A percentile compares a stretch with the other conserved stretches of the same genome.
phyloP scores from a whole-genome alignment of 1,284 basidiomycete species.

The Irpex sp. region DNA sequence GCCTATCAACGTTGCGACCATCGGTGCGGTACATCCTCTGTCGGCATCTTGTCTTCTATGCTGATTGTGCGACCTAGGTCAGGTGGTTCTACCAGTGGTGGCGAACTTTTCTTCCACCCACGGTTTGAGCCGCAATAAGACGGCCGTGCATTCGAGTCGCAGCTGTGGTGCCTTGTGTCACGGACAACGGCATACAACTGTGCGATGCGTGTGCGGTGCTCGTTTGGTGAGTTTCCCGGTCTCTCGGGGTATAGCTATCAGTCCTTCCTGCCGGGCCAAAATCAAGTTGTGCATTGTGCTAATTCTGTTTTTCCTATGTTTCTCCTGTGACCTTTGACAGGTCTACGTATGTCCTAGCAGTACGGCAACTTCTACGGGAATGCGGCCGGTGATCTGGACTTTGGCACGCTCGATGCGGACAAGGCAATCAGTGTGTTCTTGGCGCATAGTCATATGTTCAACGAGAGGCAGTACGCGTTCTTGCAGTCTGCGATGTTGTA shows the following conservation, averaged over 20 bases:
- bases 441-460: conserved; percentile 63
- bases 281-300: not conserved
- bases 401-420: conserved; percentile 75
- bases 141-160: conserved; percentile 59
- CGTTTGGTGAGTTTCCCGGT: conserved; percentile 55
- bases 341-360: conserved; percentile 67
- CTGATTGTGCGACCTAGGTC: conserved; percentile 34
- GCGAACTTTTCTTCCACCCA: conserved; percentile 83
- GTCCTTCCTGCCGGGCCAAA: too few species aligned
- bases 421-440: conserved; percentile 64
- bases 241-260: conserved; percentile 8
- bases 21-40: conserved; percentile 48
- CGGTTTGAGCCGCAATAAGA: conserved; percentile 78
- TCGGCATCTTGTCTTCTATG: not conserved
- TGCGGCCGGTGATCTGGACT: conserved; percentile 60
- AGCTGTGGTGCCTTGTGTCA: conserved; percentile 67
- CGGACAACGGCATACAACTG: conserved; percentile 82
- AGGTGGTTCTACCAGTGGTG: conserved; percentile 78
- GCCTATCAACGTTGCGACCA: conserved; percentile 85
- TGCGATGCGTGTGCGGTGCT: conserved; percentile 80
- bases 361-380: conserved; percentile 82
- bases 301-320: conserved; percentile 6
- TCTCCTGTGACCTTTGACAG: conserved; percentile 30
- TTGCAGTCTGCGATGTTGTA: conserved; percentile 92
- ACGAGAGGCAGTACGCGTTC: conserved; percentile 74